Base-by-base conservation (phyloP, 306 rosid species). In the Alnus rubra region DNA sequence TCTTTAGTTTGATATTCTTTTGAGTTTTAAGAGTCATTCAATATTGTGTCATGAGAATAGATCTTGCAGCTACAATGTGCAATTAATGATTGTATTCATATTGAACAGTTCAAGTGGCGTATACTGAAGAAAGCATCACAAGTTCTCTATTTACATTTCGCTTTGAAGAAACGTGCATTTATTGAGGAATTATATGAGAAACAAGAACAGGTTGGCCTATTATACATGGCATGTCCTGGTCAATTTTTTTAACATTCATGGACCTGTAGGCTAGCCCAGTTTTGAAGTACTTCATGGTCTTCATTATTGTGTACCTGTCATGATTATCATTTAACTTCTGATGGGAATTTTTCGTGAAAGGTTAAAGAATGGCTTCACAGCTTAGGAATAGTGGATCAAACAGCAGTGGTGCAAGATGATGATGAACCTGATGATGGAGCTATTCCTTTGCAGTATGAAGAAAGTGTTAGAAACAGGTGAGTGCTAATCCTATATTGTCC, bases 341-440 rank as follows among this genome's bases (percentile, higher is more conserved):
- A 44, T 74, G 37, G 4, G 35, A 87, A 74, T 35, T 77, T 44
- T 58, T 16, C 75, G 8, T 11, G 76, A 49, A 80, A 94, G 97
- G 90, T 91, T 55, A 94, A 87, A 91, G 98, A 94, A 82, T 94
- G 98, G 97, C 97, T 94, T 64, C 97, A 92, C 16, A 90, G 88
- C 85, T 74, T 89, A 74, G 97, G 98, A 78, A 86, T 94, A 69
- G 87, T 69, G n/a, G 97, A 94, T 72, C 97, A 91, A n/a, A 85
- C 87, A 2, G 86, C 89, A 44, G 93, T 89, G 47, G 88, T 83
- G 54, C 97, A 89, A 55, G 94, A 94, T 70, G 94, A 85, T 70
- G 97, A 94, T 69, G 97, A 92, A 39, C 93, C 97, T 78, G 98
- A 92, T 79, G 97, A 89, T 76, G 97, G 87, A 70, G 79, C 92